Evolutionary conservation across 306 rosid genomes (phyloP), one percentile per base, ranked within the genome.

Genomic region (Glycyrrhiza uralensis): DNA sequence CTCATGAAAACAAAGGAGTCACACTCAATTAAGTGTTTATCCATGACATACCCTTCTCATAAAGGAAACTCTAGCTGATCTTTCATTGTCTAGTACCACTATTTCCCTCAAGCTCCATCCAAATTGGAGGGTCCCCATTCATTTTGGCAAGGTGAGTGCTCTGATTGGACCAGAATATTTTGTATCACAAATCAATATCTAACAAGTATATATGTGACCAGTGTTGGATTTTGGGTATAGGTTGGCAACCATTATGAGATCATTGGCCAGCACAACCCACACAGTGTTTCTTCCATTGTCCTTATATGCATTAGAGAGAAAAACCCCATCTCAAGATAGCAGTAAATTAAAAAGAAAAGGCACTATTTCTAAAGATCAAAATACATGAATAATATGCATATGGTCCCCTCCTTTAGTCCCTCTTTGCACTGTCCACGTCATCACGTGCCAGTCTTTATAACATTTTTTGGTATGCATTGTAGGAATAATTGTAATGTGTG

Each of bases 361-460:
- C n/a, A n/a, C n/a, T n/a, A n/a, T n/a, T n/a, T n/a, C n/a, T n/a
- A 72, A 65, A 9, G n/a, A 19, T 42, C 23, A 22, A 61, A 38
- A 19, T 10, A 29, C 45, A 46, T 57, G 13, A 38, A 24, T 33
- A 22, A 77, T 60, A 0, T 60, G 4, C 39, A 52, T n/a, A n/a
- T 71, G 74, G 82, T 78, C 82, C 78, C 66, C 19, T 39, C 0
- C 49, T 3, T n/a, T n/a, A n/a, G 26, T 59, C 46, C 22, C 13
- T 6, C 29, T 1, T 19, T 46, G 47, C 29, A 26, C 1, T n/a
- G 66, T 79, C 46, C 83, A 75, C 36, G 33, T 74, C 67, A 54
- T 75, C 80, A 79, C 76, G 59, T 79, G 83, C 22, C 7, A 66
- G 15, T 55, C 79, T 51, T 46, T 54, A 19, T 32, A 26, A 30